These are phyloP conservation scores for Trichophyton verrucosum DNA, from an alignment of 2,329 filamentous ascomycete genomes.

Conservation along the genomic window DNA sequence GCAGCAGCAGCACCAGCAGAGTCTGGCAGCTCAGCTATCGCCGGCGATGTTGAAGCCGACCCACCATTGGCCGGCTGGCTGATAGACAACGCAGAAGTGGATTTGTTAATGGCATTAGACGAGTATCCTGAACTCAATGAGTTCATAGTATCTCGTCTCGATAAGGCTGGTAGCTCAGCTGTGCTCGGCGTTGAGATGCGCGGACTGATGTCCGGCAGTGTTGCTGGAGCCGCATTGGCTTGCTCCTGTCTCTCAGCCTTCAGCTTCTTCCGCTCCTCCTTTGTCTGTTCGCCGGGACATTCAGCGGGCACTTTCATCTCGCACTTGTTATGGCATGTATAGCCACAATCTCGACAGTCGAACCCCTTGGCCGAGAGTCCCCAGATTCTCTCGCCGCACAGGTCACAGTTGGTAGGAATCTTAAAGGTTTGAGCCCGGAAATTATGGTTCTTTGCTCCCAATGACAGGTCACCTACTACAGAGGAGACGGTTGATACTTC, in stretches of 20 bases:
- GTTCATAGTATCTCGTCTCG: slow-evolving; percentile 75
- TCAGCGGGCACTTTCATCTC: slow-evolving; percentile 97
- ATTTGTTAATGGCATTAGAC: slow-evolving; percentile 57
- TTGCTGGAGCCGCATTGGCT: slow-evolving; percentile 45
- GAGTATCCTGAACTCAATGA: slow-evolving; percentile 82
- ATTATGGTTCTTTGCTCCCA: slow-evolving; percentile 88
- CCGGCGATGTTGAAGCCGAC: slow-evolving; percentile 26
- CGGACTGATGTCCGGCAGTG: slow-evolving; percentile 19
- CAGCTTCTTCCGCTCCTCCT: slow-evolving; percentile 90
- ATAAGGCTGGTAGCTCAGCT: slow-evolving; percentile 55
- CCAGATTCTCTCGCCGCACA: slow-evolving; percentile 95
- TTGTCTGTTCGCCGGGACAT: slow-evolving; percentile 84
- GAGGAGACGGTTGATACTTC: slow-evolving; percentile 88
- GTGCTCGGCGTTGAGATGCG: slow-evolving; percentile 22
- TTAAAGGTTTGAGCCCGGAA: slow-evolving; percentile 99
- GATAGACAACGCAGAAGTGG: slow-evolving; percentile 50
- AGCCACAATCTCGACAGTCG: slow-evolving; percentile 90
- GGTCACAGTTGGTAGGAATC: slow-evolving; percentile 94
- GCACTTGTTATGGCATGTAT: slow-evolving; percentile 96
- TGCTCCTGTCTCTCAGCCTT: slow-evolving; percentile 75
- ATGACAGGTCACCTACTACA: slow-evolving; percentile 79
- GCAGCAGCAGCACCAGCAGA: slow-evolving; percentile 23
- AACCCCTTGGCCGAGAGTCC: slow-evolving; percentile 92
- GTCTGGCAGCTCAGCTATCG: slow-evolving; percentile 2
- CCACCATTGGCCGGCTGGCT: slow-evolving; percentile 39